Evolutionary conservation across 257 asterid genomes (phyloP).

Genomic region (Salvia splendens): DNA sequence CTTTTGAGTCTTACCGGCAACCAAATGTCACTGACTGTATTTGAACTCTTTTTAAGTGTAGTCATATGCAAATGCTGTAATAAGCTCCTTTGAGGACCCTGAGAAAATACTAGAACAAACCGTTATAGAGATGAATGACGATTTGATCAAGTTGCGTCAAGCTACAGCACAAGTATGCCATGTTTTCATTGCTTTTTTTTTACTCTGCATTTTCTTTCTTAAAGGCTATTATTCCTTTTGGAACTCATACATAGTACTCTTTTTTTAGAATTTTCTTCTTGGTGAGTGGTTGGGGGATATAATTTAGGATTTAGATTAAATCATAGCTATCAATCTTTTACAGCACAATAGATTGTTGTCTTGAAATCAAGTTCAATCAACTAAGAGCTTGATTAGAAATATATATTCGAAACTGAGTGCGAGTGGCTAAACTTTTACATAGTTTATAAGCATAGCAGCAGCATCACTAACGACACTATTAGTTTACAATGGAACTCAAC

Average conservation of each 20-base stretch:
- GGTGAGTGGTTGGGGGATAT: background rate
- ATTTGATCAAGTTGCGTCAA: constrained; percentile 91
- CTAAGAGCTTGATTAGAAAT: constrained; percentile 11
- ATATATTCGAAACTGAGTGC: constrained; percentile 5
- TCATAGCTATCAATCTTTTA: background rate
- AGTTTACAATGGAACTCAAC: constrained; percentile 7
- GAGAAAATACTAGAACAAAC: constrained; percentile 96
- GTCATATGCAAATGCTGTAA: constrained; percentile 88
- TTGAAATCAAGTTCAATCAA: background rate
- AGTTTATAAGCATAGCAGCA: background rate
- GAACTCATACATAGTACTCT: background rate
- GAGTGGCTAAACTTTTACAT: background rate
- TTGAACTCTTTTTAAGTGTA: constrained; percentile 33
- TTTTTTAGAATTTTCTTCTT: background rate
- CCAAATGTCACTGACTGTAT: constrained; percentile 21
- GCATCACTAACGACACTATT: background rate
- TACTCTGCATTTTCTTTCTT: constrained; percentile 5
- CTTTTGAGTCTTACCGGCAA: constrained; percentile 24
- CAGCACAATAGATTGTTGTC: background rate
- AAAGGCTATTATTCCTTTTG: background rate
- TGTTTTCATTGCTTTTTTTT: constrained; percentile 23
- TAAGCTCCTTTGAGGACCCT: constrained; percentile 92
- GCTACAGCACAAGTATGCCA: constrained; percentile 93
- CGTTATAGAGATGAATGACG: constrained; percentile 89
- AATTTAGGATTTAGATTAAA: background rate